These are phyloP conservation scores for Solanum peruvianum DNA, from an alignment of 257 asterid species.

Conservation along the genomic window DNA sequence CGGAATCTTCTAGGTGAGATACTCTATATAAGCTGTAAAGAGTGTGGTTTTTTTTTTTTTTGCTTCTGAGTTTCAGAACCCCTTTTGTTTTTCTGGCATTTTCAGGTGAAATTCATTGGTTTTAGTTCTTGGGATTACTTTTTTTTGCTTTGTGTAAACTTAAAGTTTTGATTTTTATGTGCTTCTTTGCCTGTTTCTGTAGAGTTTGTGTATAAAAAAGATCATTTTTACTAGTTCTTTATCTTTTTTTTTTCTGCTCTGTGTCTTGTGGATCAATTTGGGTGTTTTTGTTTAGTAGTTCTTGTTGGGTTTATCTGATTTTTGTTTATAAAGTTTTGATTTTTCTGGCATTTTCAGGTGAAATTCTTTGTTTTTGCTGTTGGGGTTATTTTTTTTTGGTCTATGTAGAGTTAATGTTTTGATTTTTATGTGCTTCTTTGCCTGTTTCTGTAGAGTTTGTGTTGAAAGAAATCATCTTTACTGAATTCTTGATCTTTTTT, in stretches of 20 bases:
- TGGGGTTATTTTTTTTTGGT: background rate
- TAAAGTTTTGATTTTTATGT: background rate
- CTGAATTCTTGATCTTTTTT: background rate
- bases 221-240: background rate
- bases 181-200: background rate
- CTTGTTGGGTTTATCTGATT: background rate
- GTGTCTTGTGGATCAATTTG: background rate
- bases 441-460: background rate
- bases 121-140: background rate
- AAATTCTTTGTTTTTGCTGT: background rate
- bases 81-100: background rate
- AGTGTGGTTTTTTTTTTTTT: background rate
- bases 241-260: background rate
- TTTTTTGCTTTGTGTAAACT: background rate
- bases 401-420: background rate
- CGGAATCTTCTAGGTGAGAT: constrained; percentile 4
- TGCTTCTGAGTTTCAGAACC: background rate
- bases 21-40: background rate
- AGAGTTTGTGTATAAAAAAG: background rate
- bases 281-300: background rate
- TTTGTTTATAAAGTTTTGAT: background rate
- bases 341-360: background rate
- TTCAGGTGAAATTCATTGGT: background rate
- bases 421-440: background rate
- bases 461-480: background rate